These are phyloP conservation scores for Trametes sanguinea DNA, from an alignment of 768 basidiomycete genomes.

Conservation along the genomic window DNA sequence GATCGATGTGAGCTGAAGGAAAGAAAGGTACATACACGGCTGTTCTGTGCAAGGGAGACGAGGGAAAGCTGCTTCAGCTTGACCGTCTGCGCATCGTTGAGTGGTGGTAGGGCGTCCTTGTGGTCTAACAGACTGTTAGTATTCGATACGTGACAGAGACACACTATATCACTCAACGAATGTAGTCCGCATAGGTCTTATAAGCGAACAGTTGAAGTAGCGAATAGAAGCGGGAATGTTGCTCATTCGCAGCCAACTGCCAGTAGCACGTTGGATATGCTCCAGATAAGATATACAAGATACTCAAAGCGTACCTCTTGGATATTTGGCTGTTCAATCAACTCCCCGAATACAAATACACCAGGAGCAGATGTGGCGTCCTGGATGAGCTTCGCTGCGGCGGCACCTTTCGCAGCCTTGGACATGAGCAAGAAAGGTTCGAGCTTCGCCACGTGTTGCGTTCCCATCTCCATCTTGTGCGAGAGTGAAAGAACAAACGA, in stretches of 20 bases:
- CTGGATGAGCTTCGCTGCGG: slow-evolving; percentile 84
- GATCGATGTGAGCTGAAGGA: too few relatives aligned
- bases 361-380: slow-evolving; percentile 89
- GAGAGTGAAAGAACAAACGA: not conserved
- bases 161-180: slow-evolving; percentile 41
- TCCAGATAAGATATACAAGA: too few relatives aligned
- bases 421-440: slow-evolving; percentile 79
- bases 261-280: not conserved
- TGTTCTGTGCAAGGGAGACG: slow-evolving; percentile 76
- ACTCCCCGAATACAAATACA: slow-evolving; percentile 89
- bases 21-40: slow-evolving; percentile 56
- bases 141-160: not conserved
- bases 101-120: slow-evolving; percentile 62
- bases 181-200: slow-evolving; percentile 82
- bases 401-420: slow-evolving; percentile 89
- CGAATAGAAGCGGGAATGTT: slow-evolving; percentile 58
- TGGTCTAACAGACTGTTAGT: slow-evolving; percentile 48
- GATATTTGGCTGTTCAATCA: slow-evolving; percentile 80
- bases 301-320: slow-evolving; percentile 63
- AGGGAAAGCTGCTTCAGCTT: slow-evolving; percentile 95
- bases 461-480: slow-evolving; percentile 40
- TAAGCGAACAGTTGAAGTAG: slow-evolving; percentile 89
- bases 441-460: not conserved
- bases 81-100: slow-evolving; percentile 71
- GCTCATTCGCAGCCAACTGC: slow-evolving; percentile 69